Evolutionary conservation across 768 basidiomycete genomes (phyloP), one percentile per base, ranked within the genome.

Genomic region (Gloeopeniophorella convolvens): DNA sequence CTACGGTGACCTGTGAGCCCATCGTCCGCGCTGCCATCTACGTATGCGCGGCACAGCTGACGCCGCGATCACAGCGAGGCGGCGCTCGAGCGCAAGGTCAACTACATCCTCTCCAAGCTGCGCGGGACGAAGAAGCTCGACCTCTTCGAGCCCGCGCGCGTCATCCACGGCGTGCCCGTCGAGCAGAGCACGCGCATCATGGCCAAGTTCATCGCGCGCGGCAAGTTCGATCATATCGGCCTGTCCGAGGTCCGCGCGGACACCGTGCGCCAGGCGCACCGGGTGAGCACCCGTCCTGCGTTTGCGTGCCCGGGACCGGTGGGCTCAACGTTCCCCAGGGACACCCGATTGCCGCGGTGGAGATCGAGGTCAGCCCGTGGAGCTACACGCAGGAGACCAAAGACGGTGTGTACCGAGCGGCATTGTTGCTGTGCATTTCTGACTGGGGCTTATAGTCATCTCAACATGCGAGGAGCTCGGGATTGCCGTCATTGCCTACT

Each of bases 331-430:
- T 9, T 21, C 32, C 23, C 6, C 24, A 56, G 57, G 45, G 47
- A 6, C 45, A 50, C 23, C 57, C 57, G 4, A 73, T 84, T 50
- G 68, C 76, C 15, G 69, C 76, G 11, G 79, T 80, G 8, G 83
- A 87, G 63, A 82, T 85, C 37, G 85, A 87, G 61, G 67, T 82
- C 33, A 82, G 78, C 56, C 73, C 79, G 2, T 83, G 79, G 73
- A 70, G 74, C 3, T 80, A 79, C 50, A 80, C 80, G 44, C 67
- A 71, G 16, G 72, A 78, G 45, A 72, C 77, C 20, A 72, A 71
- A 55, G 68, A 72, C 20, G 72, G 72, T 72, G 43, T n/a, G 60
- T 43, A 18, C 4, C 28, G 16, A 15, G 27, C 11, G n/a, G n/a
- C n/a, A n/a, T n/a, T n/a, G n/a, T n/a, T n/a, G n/a, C n/a, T n/a